These are phyloP conservation scores for Fusarium coffeatum DNA, from an alignment of 2,329 filamentous ascomycete species.

Conservation along the genomic window DNA sequence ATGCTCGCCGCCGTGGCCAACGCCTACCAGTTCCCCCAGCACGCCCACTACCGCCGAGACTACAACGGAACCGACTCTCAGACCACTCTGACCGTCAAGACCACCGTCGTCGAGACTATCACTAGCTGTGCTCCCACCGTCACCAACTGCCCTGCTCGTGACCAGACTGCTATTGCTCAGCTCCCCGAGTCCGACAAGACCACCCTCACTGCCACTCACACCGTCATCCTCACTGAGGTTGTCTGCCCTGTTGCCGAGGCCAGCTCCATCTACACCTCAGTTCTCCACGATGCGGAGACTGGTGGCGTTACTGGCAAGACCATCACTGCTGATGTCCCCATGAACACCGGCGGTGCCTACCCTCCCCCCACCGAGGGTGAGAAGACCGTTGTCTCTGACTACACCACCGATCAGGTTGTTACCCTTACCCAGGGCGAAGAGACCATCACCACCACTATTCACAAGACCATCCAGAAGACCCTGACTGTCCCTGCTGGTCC, in stretches of 20 bases:
- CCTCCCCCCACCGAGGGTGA: conserved; percentile 29
- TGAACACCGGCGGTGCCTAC: conserved; percentile 53
- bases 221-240: conserved; percentile 54
- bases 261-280: conserved; percentile 54
- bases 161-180: conserved; percentile 49
- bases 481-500: conserved; percentile 45
- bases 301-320: conserved; percentile 53
- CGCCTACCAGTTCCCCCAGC: conserved; percentile 52
- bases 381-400: conserved; percentile 44
- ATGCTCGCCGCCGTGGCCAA: conserved; percentile 60
- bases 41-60: conserved; percentile 47
- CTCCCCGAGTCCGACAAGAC: conserved; percentile 53
- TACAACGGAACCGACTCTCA: conserved; percentile 46
- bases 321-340: conserved; percentile 43
- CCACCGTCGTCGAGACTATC: conserved; percentile 67
- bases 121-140: conserved; percentile 68
- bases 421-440: conserved; percentile 53
- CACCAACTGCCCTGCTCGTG: conserved; percentile 64
- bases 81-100: conserved; percentile 62
- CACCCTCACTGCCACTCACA: conserved; percentile 54
- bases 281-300: conserved; percentile 52
- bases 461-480: conserved; percentile 56
- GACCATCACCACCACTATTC: conserved; percentile 58
- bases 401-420: conserved; percentile 50
- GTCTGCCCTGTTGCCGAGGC: conserved; percentile 61